Conservation (phyloP, 2,329 filamentous ascomycete genomes). For the Pseudofabraea citricarpa region DNA sequence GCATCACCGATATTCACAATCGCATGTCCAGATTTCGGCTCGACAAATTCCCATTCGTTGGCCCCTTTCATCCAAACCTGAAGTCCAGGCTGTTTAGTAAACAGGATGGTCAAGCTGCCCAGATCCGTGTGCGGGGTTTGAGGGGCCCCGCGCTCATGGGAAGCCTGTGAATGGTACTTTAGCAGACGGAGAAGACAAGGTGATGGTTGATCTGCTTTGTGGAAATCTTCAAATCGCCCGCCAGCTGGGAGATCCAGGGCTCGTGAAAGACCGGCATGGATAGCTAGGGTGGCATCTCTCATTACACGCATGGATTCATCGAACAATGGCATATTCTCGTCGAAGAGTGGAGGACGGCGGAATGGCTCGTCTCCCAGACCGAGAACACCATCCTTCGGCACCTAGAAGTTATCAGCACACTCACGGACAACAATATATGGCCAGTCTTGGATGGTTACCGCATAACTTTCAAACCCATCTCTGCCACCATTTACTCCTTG, state of each 20-base stretch:
- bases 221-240: neutral
- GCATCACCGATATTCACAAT: constrained; percentile 44
- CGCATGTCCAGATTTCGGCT: constrained; percentile 18
- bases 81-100: neutral
- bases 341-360: neutral
- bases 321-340: neutral
- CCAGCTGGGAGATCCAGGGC: neutral
- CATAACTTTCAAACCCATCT: neutral
- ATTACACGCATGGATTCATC: neutral
- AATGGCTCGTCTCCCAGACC: neutral
- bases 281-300: neutral
- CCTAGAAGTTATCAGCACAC: neutral
- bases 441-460: neutral
- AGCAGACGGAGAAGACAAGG: neutral
- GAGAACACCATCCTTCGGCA: neutral
- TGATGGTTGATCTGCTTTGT: neutral
- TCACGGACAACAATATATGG: neutral
- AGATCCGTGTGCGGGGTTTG: neutral
- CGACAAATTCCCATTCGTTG: constrained; percentile 16
- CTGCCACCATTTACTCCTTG: too few relatives aligned
- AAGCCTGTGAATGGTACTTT: neutral
- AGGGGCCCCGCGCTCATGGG: neutral
- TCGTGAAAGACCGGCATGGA: neutral
- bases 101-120: neutral
- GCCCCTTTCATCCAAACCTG: neutral